Percentiles rank a stretch among this genome's conserved stretches.
Evolutionary conservation across 2,329 filamentous ascomycete genomes (phyloP).

Genomic region (Didymella pomorum): DNA sequence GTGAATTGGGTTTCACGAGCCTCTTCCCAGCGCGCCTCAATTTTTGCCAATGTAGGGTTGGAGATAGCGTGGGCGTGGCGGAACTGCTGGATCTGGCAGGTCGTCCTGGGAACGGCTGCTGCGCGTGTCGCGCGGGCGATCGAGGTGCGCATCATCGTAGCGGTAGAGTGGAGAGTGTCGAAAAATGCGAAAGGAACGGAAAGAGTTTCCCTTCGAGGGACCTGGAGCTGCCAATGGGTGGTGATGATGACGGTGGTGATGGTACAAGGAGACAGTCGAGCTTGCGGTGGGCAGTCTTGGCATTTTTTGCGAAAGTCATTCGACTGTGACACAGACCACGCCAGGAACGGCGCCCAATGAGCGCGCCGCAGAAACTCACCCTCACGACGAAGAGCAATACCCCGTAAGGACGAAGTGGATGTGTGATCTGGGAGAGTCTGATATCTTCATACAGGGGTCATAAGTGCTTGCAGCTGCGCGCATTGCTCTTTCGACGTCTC

Average conservation of each 20-base stretch:
- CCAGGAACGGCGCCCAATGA: slow-evolving; percentile 16
- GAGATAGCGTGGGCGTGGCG: slow-evolving; percentile 89
- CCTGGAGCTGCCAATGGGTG: slow-evolving; percentile 49
- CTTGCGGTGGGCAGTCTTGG: slow-evolving; percentile 24
- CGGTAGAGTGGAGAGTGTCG: slow-evolving; percentile 51
- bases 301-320: slow-evolving; percentile 27
- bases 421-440: no score
- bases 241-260: slow-evolving; percentile 43
- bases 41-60: slow-evolving; percentile 96
- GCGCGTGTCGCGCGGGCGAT: slow-evolving; percentile 50
- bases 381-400: neutral
- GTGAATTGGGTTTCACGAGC: neutral
- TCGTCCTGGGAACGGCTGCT: slow-evolving; percentile 45
- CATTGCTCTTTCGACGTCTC: neutral
- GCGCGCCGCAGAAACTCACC: slow-evolving; percentile 14
- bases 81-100: slow-evolving; percentile 59
- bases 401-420: neutral
- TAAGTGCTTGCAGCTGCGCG: neutral
- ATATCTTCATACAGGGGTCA: neutral
- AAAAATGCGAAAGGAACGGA: slow-evolving; percentile 44
- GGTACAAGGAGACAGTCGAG: slow-evolving; percentile 33
- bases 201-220: slow-evolving; percentile 47
- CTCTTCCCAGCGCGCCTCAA: slow-evolving; percentile 98
- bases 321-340: slow-evolving; percentile 21
- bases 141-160: slow-evolving; percentile 52